A percentile compares a stretch with the other conserved stretches of the same genome.
Conservation (phyloP, 1,284 basidiomycete genomes). For the Schizophyllum commune region DNA sequence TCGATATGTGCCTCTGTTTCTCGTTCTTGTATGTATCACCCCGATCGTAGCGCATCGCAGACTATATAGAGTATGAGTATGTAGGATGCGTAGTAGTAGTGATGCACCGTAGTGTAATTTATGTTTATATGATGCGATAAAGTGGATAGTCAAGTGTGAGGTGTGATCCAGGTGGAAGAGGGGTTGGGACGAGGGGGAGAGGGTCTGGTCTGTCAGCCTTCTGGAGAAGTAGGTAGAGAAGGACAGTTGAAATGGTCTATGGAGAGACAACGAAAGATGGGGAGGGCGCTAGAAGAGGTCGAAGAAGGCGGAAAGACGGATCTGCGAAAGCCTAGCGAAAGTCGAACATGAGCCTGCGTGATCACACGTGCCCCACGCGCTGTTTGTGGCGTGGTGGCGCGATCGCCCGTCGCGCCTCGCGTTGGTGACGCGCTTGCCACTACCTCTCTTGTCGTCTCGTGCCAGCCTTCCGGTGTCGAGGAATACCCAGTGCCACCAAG, state of each 20-base stretch:
- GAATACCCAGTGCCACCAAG: no score
- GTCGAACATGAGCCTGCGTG: neutral
- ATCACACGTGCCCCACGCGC: neutral
- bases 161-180: no score
- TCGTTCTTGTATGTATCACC: constrained; percentile 16
- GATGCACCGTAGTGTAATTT: neutral
- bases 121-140: neutral
- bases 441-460: no score
- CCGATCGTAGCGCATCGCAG: neutral
- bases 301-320: neutral
- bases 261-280: neutral
- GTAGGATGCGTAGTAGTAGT: neutral
- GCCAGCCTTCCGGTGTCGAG: no score
- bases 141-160: neutral
- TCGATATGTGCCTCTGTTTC: constrained; percentile 12
- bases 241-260: no score
- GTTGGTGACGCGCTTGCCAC: neutral
- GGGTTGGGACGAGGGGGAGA: neutral
- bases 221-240: no score
- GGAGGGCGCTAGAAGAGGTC: neutral
- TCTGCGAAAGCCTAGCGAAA: neutral
- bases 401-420: neutral
- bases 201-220: no score
- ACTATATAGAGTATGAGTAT: neutral
- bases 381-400: neutral